Evolutionary conservation across 169 alveolate genomes (phyloP), one percentile per base, ranked within the genome.

Genomic region (Plasmodium knowlesi): DNA sequence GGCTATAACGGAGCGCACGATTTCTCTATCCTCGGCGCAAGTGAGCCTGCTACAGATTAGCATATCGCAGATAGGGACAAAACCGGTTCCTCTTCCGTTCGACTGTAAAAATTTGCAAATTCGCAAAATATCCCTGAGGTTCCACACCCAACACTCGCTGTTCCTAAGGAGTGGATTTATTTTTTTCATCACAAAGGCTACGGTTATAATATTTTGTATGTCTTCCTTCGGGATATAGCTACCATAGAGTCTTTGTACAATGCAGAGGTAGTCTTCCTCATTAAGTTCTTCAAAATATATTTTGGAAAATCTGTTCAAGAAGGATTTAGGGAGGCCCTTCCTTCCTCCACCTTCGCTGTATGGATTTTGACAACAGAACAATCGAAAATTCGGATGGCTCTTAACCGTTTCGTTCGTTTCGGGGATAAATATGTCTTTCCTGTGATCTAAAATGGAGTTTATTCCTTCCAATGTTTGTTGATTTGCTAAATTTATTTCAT

Each of bases 291-390:
- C 97, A 39, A 99, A 97, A 89, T 97, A 97, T 22, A 99, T 97
- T 93, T 98, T 98, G 41, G 98, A 98, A 96, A 99, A 99, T 84
- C 99, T 97, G 95, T 99, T 99, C 84, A 99, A 95, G 88, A 99
- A 99, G 46, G 99, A 98, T 94, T 98, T 98, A 0, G 99, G 99
- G 30, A 99, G 97, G 37, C 99, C 99, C 94, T 99, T 99, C 67
- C 99, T 98, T 5, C 99, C 99, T 34, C 99, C 99, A 9, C 99
- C 99, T 32, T 97, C 98, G 37, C 96, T 96, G 12, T 98, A 98
- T 0, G 99, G 99, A 95, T 99, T 99, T 95, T 99, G 99, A 12
- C 99, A 97, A 9, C 99, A 99, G 94, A 99, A 99, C 37, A 99
- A 97, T 81, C 99, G 97, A 97, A 99, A 99, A 46, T 98, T 98